Percentiles rank a stretch among this genome's conserved stretches.
Conservation (phyloP, 768 basidiomycete species). For the Obba rivulosa region DNA sequence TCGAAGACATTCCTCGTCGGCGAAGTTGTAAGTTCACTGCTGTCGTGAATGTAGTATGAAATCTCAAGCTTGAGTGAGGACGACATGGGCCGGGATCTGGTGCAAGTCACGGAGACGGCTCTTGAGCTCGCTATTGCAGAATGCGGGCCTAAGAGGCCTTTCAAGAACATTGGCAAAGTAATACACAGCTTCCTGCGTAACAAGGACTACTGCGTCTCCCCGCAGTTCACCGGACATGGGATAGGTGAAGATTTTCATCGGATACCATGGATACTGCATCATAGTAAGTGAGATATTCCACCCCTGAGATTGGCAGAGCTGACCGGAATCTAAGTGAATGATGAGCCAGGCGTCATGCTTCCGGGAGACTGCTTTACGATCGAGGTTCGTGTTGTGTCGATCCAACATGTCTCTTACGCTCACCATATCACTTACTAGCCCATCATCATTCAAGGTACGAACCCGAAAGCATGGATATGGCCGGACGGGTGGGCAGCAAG, state of each 20-base stretch:
- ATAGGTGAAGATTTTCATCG: conserved; percentile 80
- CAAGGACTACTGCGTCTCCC: conserved; percentile 56
- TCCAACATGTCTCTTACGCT: not conserved
- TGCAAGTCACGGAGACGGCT: conserved; percentile 56
- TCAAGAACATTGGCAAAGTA: conserved; percentile 63
- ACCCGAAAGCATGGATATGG: conserved; percentile 69
- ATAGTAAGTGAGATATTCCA: conserved; percentile 38
- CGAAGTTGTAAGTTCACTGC: conserved; percentile 48
- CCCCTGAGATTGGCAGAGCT: not conserved
- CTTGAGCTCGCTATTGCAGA: conserved; percentile 63
- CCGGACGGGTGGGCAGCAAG: conserved; percentile 94
- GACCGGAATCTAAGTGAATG: conserved; percentile 50
- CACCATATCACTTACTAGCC: conserved; percentile 1
- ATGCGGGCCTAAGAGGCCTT: conserved; percentile 70
- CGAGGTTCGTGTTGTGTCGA: conserved; percentile 46
- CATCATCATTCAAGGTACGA: conserved; percentile 62
- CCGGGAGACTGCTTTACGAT: conserved; percentile 92
- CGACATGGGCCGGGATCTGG: conserved; percentile 57
- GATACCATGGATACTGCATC: conserved; percentile 79
- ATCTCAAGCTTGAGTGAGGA: conserved; percentile 43
- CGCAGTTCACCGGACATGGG: conserved; percentile 80
- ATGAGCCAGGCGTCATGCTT: conserved; percentile 75
- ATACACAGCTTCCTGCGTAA: conserved; percentile 49
- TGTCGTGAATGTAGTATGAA: not conserved
- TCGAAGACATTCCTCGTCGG: conserved; percentile 82